These are phyloP conservation scores for Atkinsonella texensis DNA, from an alignment of 2,329 filamentous ascomycete species.

Conservation along the genomic window DNA sequence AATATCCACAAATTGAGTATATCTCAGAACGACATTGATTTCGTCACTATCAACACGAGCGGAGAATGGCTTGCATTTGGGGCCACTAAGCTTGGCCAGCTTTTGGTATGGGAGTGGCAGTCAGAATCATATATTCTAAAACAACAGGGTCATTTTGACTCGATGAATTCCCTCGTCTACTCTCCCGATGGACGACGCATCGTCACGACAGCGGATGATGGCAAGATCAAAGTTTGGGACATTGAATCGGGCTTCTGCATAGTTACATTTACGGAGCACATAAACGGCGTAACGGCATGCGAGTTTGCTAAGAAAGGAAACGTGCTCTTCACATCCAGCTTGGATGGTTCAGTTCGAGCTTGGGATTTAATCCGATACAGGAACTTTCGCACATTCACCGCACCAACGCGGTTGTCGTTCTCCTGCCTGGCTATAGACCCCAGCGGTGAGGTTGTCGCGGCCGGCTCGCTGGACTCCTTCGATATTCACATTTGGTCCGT, in stretches of 20 bases:
- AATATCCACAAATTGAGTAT: constrained; percentile 89
- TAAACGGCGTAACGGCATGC: constrained; percentile 84
- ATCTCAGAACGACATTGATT: constrained; percentile 93
- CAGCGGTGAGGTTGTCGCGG: constrained; percentile 90
- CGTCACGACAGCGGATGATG: constrained; percentile 89
- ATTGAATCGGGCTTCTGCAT: constrained; percentile 93
- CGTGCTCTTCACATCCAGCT: constrained; percentile 86
- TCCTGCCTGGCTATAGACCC: constrained; percentile 94
- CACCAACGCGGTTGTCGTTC: constrained; percentile 81
- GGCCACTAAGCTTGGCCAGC: constrained; percentile 84
- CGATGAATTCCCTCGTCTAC: constrained; percentile 87
- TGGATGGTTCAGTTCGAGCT: constrained; percentile 87
- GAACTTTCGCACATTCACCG: constrained; percentile 96
- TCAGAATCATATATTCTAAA: constrained; percentile 98
- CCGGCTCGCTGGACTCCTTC: constrained; percentile 89
- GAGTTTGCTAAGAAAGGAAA: constrained; percentile 93
- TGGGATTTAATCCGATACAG: constrained; percentile 95
- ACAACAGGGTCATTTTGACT: constrained; percentile 94
- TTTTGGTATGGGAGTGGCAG: constrained; percentile 99
- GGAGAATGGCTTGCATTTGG: constrained; percentile 97
- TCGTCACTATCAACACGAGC: constrained; percentile 83
- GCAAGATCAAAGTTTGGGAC: constrained; percentile 98
- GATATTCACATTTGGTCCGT: constrained; percentile 98
- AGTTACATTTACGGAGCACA: constrained; percentile 95
- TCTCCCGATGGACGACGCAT: constrained; percentile 89